Base-by-base conservation (phyloP, 1,284 basidiomycete genomes). In the Vanrija humicola region DNA sequence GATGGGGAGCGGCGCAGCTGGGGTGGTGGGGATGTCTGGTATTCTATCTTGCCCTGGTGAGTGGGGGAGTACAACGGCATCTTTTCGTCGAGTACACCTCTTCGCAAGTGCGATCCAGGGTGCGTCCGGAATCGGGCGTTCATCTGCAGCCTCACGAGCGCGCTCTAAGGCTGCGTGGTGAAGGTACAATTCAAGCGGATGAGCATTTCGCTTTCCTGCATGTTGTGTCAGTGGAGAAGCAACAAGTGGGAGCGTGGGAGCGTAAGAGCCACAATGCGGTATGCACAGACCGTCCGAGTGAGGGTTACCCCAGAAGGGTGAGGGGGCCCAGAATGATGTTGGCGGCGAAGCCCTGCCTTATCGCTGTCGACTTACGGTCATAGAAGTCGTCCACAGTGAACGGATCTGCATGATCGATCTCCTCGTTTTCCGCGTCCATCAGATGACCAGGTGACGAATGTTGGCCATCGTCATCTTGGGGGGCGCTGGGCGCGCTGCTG, bases 101-200 rank as follows among this genome's bases (percentile, higher is more conserved):
- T 62, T 62, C 12, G 39, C 43, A 5, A 47, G 6, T 9, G 56
- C 52, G 3, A 43, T 55, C 47, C 54, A 55, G 5, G 61, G 61
- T 9, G 54, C 43, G 42, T 62, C 57, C 29, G 61, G 61, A 26
- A 62, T 40, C 0, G 61, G 56, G n/a, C 61, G 61, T 9, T 40
- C 25, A 47, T 62, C 61, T 21, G 40, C 34, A 6, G 34, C 51
- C 29, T 62, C 61, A n/a, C 55, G 52, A 10, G 25, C 40, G 7
- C 61, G 61, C 39, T 62, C 57, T 1, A 51, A 25, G n/a, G 43
- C 44, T 0, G 61, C 57, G n/a, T 62, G 59, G 52, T 58, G 52
- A 46, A 59, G 46, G 38, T 62, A 62, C 34, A 51, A 49, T 43
- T 62, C 61, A 34, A 62, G 49, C 1, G 61, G 56, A 43, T 59